These are phyloP conservation scores for Lactifluus pinguis DNA, from an alignment of 768 basidiomycete species.

Conservation along the genomic window DNA sequence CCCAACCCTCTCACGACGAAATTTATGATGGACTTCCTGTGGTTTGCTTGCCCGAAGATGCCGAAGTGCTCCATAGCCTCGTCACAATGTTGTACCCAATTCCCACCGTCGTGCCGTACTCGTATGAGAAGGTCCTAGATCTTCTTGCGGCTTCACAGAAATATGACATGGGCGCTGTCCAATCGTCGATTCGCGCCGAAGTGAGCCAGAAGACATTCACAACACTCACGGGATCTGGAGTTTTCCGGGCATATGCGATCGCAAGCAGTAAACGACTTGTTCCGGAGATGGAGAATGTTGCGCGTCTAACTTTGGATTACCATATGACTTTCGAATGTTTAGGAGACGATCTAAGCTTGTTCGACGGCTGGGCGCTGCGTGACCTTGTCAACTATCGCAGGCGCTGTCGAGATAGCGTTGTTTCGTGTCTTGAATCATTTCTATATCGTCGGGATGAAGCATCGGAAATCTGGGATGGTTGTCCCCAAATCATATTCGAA, in stretches of 20 bases:
- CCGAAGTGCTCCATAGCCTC: slow-evolving; percentile 5
- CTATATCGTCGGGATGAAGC: background rate
- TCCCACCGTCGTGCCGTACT: background rate
- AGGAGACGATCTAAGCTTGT: background rate
- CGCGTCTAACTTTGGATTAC: background rate
- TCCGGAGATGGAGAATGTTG: background rate
- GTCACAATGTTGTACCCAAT: slow-evolving; percentile 2
- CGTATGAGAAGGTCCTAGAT: background rate
- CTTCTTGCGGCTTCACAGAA: slow-evolving; percentile 19
- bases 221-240: background rate
- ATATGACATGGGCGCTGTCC: slow-evolving; percentile 19
- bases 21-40: slow-evolving; percentile 7
- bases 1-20: slow-evolving; percentile 12
- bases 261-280: slow-evolving; percentile 1
- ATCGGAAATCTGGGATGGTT: slow-evolving; percentile 1
- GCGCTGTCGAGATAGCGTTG: background rate
- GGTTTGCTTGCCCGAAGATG: slow-evolving; percentile 4
- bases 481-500: background rate
- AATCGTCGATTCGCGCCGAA: background rate
- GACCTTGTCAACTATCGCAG: slow-evolving; percentile 1
- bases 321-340: slow-evolving; percentile 2
- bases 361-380: background rate
- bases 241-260: slow-evolving; percentile 15
- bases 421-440: background rate
- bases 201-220: background rate